Evolutionary conservation across 2,329 filamentous ascomycete genomes (phyloP), one percentile per base, ranked within the genome.

Genomic region (Lachnellula suecica): DNA sequence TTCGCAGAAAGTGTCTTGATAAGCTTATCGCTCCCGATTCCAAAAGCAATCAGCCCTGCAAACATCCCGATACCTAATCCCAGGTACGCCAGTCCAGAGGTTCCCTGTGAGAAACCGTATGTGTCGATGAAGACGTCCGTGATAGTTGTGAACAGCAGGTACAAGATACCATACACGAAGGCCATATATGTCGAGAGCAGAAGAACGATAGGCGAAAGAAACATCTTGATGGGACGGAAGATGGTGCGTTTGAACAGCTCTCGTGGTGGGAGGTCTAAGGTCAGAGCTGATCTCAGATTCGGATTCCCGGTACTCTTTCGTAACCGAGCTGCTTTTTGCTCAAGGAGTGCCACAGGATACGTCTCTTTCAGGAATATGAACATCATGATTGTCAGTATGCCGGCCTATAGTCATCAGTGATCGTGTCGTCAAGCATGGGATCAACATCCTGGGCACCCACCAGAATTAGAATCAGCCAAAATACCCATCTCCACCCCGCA

Each of bases 251-350:
- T 44, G 51, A 75, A 63, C 1, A 71, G 53, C 40, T 69, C 60
- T 3, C 56, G 47, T 2, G 69, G 55, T 0, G 68, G 63, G 4
- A 67, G 54, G n/a, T 65, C 64, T 11, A 38, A 20, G 19, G 35
- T 49, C 47, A 45, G 66, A 63, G 13, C 64, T 49, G 45, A 53
- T 54, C 23, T 77, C 78, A 85, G 64, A 9, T 66, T 56, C 0
- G 54, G 49, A 53, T 84, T 83, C n/a, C 79, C 76, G 0, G 77
- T 81, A 47, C 76, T 70, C 51, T 73, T 72, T 3, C 72, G 72
- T 1, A 84, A 72, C 4, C 66, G 65, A 13, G 54, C 55, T 0
- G 71, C 68, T 59, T 74, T 77, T 15, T 68, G 66, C 51, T 71
- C 61, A 2, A 82, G 70, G 3, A 82, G 59, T 1, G 74, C 67